These are phyloP conservation scores for Potentilla sterilis DNA, from an alignment of 306 rosid species.

Conservation along the genomic window DNA sequence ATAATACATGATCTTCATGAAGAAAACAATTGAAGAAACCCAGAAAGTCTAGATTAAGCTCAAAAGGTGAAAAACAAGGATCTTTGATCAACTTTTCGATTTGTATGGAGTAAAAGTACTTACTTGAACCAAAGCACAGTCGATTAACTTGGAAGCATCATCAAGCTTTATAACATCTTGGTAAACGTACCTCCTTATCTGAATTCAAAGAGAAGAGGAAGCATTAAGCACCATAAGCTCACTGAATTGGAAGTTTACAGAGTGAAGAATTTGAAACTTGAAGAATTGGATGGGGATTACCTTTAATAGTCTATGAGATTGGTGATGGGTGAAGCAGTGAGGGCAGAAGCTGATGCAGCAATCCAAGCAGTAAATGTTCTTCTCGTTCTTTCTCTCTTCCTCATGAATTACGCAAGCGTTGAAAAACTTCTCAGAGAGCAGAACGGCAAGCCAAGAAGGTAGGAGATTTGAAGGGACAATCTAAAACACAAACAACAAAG, in stretches of 20 bases:
- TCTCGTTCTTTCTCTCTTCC: constrained; percentile 81
- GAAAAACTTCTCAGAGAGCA: constrained; percentile 79
- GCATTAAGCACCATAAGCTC: not conserved
- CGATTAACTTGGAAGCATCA: constrained; percentile 72
- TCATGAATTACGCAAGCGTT: constrained; percentile 89
- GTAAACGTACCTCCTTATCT: constrained; percentile 89
- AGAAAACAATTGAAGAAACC: not conserved
- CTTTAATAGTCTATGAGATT: constrained; percentile 83
- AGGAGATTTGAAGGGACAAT: constrained; percentile 32
- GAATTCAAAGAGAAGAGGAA: not conserved
- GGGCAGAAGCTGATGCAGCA: constrained; percentile 90
- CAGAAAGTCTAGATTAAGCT: constrained; percentile 7
- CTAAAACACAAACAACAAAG: constrained; percentile 24
- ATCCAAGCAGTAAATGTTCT: constrained; percentile 83
- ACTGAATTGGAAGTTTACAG: not conserved
- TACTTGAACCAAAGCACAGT: constrained; percentile 81
- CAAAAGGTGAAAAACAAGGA: not conserved
- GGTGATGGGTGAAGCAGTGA: constrained; percentile 73
- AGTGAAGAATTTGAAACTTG: not conserved
- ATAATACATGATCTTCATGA: constrained; percentile 9
- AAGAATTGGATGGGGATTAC: constrained; percentile 19
- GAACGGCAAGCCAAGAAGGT: constrained; percentile 77
- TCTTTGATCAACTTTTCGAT: not conserved
- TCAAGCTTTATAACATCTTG: constrained; percentile 73
- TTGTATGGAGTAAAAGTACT: constrained; percentile 8